Evolutionary conservation across 2,329 filamentous ascomycete species (phyloP).

Genomic region (Calonectria pseudoreteaudii): DNA sequence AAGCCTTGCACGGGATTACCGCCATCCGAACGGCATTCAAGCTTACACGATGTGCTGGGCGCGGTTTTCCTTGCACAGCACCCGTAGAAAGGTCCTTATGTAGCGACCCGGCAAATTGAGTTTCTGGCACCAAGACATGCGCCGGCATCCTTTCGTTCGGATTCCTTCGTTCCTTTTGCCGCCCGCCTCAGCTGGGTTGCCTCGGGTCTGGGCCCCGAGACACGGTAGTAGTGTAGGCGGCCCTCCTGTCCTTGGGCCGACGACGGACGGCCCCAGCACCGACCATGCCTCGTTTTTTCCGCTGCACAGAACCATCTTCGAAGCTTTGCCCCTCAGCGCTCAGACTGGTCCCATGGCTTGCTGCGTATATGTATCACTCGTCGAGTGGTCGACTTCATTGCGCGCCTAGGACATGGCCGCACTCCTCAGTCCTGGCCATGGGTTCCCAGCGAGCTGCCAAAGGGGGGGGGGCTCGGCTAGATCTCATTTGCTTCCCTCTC

Average conservation of each 20-base stretch:
- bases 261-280: neutral
- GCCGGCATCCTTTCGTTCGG: neutral
- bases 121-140: neutral
- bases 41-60: neutral
- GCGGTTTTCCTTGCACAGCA: neutral
- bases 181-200: neutral
- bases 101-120: slow-evolving; percentile 1
- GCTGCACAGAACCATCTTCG: slow-evolving; percentile 10
- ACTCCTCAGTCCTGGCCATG: slow-evolving; percentile 36
- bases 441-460: slow-evolving; percentile 22
- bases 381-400: slow-evolving; percentile 1
- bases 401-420: slow-evolving; percentile 28
- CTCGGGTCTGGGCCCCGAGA: slow-evolving; percentile 3
- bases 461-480: slow-evolving; percentile 32
- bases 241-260: neutral
- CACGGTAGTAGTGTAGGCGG: neutral
- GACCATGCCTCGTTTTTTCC: neutral
- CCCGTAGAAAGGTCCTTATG: neutral
- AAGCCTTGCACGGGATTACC: neutral
- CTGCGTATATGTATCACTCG: neutral
- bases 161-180: slow-evolving; percentile 9
- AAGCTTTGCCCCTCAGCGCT: neutral
- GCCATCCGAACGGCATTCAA: neutral
- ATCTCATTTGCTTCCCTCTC: slow-evolving; percentile 43
- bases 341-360: neutral